phyloP scores from a whole-genome alignment of 148 eudicot species.

The Diospyros kaki region DNA sequence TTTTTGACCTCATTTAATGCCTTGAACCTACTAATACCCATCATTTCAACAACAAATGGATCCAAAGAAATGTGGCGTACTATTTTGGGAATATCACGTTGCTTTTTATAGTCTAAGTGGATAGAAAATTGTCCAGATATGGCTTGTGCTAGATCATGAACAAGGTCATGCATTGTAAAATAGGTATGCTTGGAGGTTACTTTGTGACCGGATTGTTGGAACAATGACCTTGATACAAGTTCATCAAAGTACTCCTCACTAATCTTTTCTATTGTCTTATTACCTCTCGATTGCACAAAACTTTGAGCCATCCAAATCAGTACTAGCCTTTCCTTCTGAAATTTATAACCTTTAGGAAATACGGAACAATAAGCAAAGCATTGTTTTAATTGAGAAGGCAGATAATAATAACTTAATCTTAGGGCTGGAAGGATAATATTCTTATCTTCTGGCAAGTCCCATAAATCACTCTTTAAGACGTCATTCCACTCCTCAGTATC shows the following conservation, averaged over 20 bases:
- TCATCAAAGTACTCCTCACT: background rate
- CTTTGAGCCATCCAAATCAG: background rate
- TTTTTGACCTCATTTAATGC: background rate
- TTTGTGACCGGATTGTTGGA: background rate
- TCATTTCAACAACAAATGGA: slow-evolving; percentile 8
- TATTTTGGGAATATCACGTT: background rate
- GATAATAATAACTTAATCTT: slow-evolving; percentile 1
- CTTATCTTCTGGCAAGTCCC: slow-evolving; percentile 2
- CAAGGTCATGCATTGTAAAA: slow-evolving; percentile 19
- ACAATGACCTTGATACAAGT: background rate
- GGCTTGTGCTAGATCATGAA: slow-evolving; percentile 15
- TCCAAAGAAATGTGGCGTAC: slow-evolving; percentile 9
- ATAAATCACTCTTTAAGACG: slow-evolving; percentile 12
- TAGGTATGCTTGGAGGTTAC: background rate
- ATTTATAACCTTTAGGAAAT: background rate
- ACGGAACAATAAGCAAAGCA: background rate
- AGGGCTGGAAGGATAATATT: slow-evolving; percentile 15
- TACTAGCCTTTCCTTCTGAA: background rate
- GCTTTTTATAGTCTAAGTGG: background rate
- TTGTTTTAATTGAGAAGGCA: background rate
- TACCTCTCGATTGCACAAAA: background rate
- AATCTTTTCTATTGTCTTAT: background rate
- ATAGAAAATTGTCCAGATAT: slow-evolving; percentile 2
- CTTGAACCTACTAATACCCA: background rate
- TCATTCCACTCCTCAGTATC: slow-evolving; percentile 15